Evolutionary conservation across 192 early-diverging fungal species (phyloP).

Genomic region (Backusella tarrabulga): DNA sequence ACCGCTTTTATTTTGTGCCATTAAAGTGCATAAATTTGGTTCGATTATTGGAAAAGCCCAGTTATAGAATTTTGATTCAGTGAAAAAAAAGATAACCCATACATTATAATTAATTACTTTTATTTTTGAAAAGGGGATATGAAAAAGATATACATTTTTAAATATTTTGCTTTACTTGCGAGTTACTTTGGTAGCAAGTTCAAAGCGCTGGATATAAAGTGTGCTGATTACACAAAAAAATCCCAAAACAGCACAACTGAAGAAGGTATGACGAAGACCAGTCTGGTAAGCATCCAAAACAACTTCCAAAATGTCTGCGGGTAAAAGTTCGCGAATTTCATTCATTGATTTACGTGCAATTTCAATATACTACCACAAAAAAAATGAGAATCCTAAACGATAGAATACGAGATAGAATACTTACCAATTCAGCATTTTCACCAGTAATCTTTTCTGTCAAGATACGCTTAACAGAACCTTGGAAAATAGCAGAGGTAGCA

Average conservation of each 20-base stretch:
- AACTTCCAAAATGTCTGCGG: constrained; percentile 17
- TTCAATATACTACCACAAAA: constrained; percentile 25
- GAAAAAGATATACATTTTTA: constrained; percentile 4
- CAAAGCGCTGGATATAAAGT: constrained; percentile 21
- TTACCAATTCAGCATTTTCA: constrained; percentile 29
- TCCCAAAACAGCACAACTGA: constrained; percentile 9
- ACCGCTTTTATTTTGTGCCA: neutral
- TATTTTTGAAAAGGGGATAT: neutral
- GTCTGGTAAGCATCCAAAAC: constrained; percentile 24
- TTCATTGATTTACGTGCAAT: constrained; percentile 33
- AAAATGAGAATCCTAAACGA: neutral
- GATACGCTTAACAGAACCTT: constrained; percentile 32
- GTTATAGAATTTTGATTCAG: neutral
- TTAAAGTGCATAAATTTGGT: neutral
- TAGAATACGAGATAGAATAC: neutral
- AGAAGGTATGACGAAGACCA: constrained; percentile 14
- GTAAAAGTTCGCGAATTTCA: constrained; percentile 19
- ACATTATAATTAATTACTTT: neutral
- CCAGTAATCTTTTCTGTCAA: constrained; percentile 30
- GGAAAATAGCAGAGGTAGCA: constrained; percentile 44
- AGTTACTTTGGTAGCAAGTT: constrained; percentile 14
- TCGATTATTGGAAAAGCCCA: no score
- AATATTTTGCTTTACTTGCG: neutral
- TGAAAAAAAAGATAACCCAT: neutral
- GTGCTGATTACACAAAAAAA: constrained; percentile 12